Evolutionary conservation across 495 filamentous ascomycete species (phyloP), one percentile per base, ranked within the genome.

Genomic region (Cairneyella variabilis): DNA sequence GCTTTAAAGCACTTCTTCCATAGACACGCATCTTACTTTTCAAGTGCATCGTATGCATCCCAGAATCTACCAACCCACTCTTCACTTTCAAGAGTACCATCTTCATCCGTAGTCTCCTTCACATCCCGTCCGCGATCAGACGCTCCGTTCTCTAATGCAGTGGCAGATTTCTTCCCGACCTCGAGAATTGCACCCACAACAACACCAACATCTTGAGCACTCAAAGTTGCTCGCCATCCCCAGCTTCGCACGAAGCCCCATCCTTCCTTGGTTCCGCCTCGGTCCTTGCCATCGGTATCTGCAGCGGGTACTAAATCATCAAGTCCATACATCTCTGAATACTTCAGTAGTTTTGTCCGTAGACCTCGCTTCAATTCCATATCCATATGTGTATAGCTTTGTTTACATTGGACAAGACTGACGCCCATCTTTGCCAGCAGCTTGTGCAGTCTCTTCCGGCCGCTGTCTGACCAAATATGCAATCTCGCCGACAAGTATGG

Each of bases 401-500:
- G 91, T 57, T 89, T 90, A 70, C 91, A 96, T 73, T 97, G 92
- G 17, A 81, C 86, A 26, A 97, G 73, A 67, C 87, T 91, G 59
- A 98, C 89, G 21, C 93, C 93, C 95, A 98, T 98, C 67, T 97
- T 98, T 28, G 93, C 93, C 10, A 98, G 76, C 0, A 98, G 76
- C 64, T 96, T 97, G 68, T 97, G 90, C n/a, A 98, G 73, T 34
- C 92, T 82, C 66, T 96, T 95, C 20, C 86, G 75, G 16, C 93
- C 93, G 34, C 75, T 77, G 38, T 97, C 93, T 53, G 83, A 95
- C 95, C 95, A 98, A 20, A 96, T 90, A 65, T 93, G 91, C 48
- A 98, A 79, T 27, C 89, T 77, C 1, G 91, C 88, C 21, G 91
- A 90, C n/a, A 98, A 80, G 63, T 96, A 97, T 0, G 92, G 89